Conservation (phyloP, 1,284 basidiomycete species). For the Cutaneotrichosporon dermatis region DNA sequence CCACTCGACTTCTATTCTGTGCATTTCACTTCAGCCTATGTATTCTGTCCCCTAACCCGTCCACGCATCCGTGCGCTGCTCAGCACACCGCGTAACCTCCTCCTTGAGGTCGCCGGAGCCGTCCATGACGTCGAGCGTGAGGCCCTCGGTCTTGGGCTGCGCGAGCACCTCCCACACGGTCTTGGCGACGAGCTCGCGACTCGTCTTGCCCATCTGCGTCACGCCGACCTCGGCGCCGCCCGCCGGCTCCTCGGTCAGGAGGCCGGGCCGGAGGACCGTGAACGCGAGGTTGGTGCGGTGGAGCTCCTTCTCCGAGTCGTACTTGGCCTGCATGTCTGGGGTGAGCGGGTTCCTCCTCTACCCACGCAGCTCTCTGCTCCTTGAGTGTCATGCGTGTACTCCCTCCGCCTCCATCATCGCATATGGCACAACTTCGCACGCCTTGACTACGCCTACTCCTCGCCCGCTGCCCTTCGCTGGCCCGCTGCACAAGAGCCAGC, state of each 20-base stretch:
- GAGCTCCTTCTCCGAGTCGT: slow-evolving; percentile 66
- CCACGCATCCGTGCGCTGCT: slow-evolving; percentile 46
- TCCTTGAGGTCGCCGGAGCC: slow-evolving; percentile 56
- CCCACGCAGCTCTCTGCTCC: neutral
- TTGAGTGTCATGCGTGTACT: too few relatives aligned
- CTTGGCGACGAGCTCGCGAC: slow-evolving; percentile 62
- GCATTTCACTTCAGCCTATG: too few relatives aligned
- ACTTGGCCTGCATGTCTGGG: slow-evolving; percentile 61
- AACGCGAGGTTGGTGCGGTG: slow-evolving; percentile 59
- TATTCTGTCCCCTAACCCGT: too few relatives aligned
- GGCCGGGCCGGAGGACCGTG: slow-evolving; percentile 66
- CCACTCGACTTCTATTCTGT: too few relatives aligned
- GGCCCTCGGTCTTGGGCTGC: slow-evolving; percentile 58
- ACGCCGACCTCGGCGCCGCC: slow-evolving; percentile 58
- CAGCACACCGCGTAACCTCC: slow-evolving; percentile 62
- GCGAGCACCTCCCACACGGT: slow-evolving; percentile 56
- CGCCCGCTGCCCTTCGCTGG: too few relatives aligned
- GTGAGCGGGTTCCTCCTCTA: too few relatives aligned
- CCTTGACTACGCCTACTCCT: too few relatives aligned
- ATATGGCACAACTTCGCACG: too few relatives aligned
- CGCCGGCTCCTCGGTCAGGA: slow-evolving; percentile 56
- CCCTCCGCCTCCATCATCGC: neutral
- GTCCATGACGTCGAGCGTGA: slow-evolving; percentile 62
- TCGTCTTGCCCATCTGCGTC: slow-evolving; percentile 52
- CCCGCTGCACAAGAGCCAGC: too few relatives aligned